Conservation (phyloP, 345 rosid species). For the Aquilaria malaccensis region DNA sequence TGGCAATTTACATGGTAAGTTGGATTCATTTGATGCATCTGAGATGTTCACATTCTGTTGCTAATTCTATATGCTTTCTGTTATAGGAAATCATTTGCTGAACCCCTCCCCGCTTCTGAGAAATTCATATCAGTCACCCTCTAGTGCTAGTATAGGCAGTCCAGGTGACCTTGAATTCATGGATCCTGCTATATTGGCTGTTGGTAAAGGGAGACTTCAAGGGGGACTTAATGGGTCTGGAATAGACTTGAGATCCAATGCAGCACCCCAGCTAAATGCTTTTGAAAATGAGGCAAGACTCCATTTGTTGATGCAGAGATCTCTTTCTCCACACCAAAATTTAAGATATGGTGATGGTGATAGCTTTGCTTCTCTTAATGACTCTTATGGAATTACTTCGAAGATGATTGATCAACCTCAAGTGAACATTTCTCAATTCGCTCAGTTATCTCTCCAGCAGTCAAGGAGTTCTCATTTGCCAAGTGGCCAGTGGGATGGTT, state of each 20-base stretch:
- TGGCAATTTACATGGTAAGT: constrained; percentile 47
- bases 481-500: constrained; percentile 75
- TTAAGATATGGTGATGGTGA: constrained; percentile 42
- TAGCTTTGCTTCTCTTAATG: constrained; percentile 43
- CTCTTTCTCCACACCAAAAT: constrained; percentile 51
- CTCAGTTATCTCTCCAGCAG: constrained; percentile 52
- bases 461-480: constrained; percentile 41
- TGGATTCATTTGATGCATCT: background rate
- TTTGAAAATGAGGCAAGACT: constrained; percentile 63
- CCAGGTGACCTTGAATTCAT: constrained; percentile 68
- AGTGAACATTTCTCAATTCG: constrained; percentile 35
- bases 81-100: constrained; percentile 42
- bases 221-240: constrained; percentile 44
- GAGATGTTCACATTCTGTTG: background rate
- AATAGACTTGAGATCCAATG: constrained; percentile 50
- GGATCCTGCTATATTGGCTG: constrained; percentile 95
- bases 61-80: constrained; percentile 10
- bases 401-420: constrained; percentile 62
- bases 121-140: constrained; percentile 33
- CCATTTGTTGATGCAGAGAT: constrained; percentile 57
- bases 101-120: constrained; percentile 45
- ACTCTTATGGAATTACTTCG: constrained; percentile 48
- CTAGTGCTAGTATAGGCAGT: constrained; percentile 31
- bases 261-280: constrained; percentile 35
- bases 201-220: constrained; percentile 70